Evolutionary conservation across 208 protist species (phyloP), one percentile per base, ranked within the genome.

Genomic region (Eutreptiella sp.): DNA sequence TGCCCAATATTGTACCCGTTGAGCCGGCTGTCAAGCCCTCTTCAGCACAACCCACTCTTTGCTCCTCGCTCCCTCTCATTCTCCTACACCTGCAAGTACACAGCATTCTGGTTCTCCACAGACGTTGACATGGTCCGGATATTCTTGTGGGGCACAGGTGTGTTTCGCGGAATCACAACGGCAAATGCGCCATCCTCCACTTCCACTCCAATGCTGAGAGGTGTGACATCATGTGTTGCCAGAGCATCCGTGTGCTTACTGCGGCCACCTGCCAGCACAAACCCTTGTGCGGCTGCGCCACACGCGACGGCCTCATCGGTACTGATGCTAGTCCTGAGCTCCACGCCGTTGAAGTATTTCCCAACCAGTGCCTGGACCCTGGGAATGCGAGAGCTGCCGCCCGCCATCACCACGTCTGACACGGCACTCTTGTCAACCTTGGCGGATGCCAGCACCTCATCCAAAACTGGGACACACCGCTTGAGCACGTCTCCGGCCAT

Each of bases 181-280:
- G 93, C 93, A 53, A 97, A 90, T 53, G 93, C 84, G 19, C 93
- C 94, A 27, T 92, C 81, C 53, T 88, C 92, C 41, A 93, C 83
- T 65, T 97, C 93, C 35, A 97, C 89, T 33, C 94, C 94, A 52
- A 97, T 84, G 27, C 89, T 90, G 19, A 98, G 86, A n/a, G 93
- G 90, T 7, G 90, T 92, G 7, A 93, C 87, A 50, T 93, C 93
- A 19, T 81, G 43, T n/a, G 86, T 39, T 0, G 86, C 53, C 16
- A 85, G 32, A 27, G 69, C 55, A 26, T 54, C 32, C 2, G 26
- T 46, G 11, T 65, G 32, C 42, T 24, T 33, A 1, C 11, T 46
- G 58, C 16, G 62, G 21, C 3, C 14, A 27, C 11, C 9, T 23
- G 67, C 57, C 34, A 91, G 68, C 35, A 90, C 72, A 41, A 79